Evolutionary conservation across 2,329 filamentous ascomycete species (phyloP).

Genomic region (Didymella sp.): DNA sequence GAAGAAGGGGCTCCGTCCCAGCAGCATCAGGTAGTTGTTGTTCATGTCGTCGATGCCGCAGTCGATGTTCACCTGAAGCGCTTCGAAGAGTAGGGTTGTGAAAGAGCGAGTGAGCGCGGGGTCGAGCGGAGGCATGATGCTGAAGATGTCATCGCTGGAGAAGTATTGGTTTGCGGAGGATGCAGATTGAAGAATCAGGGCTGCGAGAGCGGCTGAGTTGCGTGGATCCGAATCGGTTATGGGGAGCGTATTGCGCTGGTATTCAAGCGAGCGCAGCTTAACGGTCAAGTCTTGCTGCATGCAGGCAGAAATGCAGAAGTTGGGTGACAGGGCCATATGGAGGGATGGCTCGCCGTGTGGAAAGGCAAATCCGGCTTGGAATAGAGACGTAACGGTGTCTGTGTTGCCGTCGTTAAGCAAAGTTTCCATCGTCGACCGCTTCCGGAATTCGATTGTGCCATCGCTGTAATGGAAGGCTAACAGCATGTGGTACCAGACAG

Average conservation of each 20-base stretch:
- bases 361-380: conserved; percentile 81
- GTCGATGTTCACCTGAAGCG: conserved; percentile 67
- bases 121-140: conserved; percentile 44
- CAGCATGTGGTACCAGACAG: conserved; percentile 73
- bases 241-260: conserved; percentile 43
- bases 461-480: conserved; percentile 79
- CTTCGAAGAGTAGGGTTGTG: conserved; percentile 68
- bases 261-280: conserved; percentile 53
- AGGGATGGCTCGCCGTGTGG: conserved; percentile 66
- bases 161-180: conserved; percentile 55
- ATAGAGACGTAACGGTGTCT: conserved; percentile 71
- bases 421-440: conserved; percentile 74
- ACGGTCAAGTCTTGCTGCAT: conserved; percentile 54
- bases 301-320: conserved; percentile 55
- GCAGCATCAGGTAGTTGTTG: conserved; percentile 45
- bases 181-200: conserved; percentile 52
- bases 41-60: conserved; percentile 79
- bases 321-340: conserved; percentile 57
- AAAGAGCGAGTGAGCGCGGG: conserved; percentile 53
- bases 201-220: conserved; percentile 50
- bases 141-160: conserved; percentile 59
- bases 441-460: conserved; percentile 80
- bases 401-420: conserved; percentile 70
- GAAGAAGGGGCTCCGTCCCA: conserved; percentile 68
- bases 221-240: conserved; percentile 42